These are phyloP conservation scores for Heliophila coronopifolia DNA, from an alignment of 441 rosid species.

Conservation along the genomic window DNA sequence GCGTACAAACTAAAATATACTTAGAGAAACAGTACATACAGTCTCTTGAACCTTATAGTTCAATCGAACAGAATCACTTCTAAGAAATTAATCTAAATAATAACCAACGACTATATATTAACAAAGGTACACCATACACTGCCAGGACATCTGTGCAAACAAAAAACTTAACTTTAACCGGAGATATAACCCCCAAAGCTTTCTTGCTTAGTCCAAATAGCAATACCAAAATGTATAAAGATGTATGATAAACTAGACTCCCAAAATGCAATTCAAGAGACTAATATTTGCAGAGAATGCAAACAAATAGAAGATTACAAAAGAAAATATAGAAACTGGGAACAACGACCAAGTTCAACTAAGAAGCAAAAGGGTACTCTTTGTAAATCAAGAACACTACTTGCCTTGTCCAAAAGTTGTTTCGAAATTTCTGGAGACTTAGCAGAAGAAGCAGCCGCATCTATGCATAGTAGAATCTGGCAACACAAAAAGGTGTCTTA, in stretches of 20 bases:
- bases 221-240: constrained; percentile 1
- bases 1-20: constrained; percentile 24
- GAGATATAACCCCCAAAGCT: background rate
- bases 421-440: constrained; percentile 66
- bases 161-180: background rate
- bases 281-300: constrained; percentile 2
- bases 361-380: too few species aligned
- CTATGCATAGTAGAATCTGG: constrained; percentile 90
- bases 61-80: background rate
- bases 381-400: constrained; percentile 16
- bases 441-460: constrained; percentile 92
- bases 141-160: background rate
- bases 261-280: constrained; percentile 8
- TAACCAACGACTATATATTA: constrained; percentile 4
- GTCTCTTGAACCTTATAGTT: constrained; percentile 2
- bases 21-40: constrained; percentile 8
- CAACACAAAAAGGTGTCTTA: constrained; percentile 29
- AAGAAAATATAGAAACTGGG: background rate
- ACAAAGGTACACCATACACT: background rate
- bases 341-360: constrained; percentile 16
- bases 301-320: background rate
- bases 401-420: constrained; percentile 89
- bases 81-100: background rate
- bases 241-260: background rate
- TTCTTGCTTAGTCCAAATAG: constrained; percentile 10